Evolutionary conservation across 345 rosid genomes (phyloP).

Genomic region (Salix arbutifolia): DNA sequence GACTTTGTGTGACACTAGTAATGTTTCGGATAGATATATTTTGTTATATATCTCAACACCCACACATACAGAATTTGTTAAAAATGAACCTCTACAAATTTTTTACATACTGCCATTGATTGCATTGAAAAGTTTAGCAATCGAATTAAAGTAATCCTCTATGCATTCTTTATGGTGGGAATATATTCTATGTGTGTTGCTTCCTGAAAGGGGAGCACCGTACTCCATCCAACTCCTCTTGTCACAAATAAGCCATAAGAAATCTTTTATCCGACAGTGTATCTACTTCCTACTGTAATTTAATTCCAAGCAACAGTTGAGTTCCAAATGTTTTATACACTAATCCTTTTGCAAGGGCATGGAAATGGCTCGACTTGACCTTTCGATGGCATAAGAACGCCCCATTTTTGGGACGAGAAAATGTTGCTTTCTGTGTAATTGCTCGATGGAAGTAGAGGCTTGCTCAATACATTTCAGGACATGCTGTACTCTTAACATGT

Average conservation of each 20-base stretch:
- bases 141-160: not conserved
- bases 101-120: not conserved
- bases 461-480: not conserved
- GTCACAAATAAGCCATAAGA: slow-evolving; percentile 2
- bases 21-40: too few relatives aligned
- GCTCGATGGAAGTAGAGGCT: not conserved
- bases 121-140: not conserved
- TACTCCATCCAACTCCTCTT: slow-evolving; percentile 17
- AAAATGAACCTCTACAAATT: too few relatives aligned
- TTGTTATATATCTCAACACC: too few relatives aligned
- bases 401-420: not conserved
- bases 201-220: slow-evolving; percentile 6
- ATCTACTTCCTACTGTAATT: slow-evolving; percentile 12
- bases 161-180: not conserved
- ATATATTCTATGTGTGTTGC: not conserved
- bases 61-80: too few relatives aligned
- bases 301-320: not conserved
- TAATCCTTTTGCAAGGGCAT: not conserved
- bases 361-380: not conserved
- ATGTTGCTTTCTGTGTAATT: not conserved
- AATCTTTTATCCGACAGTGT: slow-evolving; percentile 24
- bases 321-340: not conserved
- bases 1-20: too few relatives aligned
- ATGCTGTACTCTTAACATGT: not conserved
- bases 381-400: not conserved